Base-by-base conservation (phyloP, 1,139 yeast species). In the Meyerozyma athensensis region DNA sequence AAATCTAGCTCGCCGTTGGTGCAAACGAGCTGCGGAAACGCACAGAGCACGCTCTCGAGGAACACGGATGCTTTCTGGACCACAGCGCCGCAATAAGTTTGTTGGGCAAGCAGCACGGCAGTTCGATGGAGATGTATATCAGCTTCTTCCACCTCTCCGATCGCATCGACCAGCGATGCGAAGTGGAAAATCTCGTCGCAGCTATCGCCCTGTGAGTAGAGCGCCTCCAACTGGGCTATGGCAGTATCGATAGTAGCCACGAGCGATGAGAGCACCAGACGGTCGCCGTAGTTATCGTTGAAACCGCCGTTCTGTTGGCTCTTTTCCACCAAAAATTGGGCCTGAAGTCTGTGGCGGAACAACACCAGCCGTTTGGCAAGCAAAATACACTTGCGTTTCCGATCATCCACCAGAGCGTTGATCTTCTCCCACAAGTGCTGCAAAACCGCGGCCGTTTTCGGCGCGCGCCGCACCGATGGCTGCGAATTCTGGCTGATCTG, bases 331-430 rank as follows among this genome's bases (percentile, higher is more conserved):
- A 28, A 18, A 9, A 16, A 18, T 7, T 12, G 9, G 5, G 32
- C 32, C 20, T 28, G 32, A 16, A 28, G n/a, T 9, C 32, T 19
- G 20, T 28, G 32, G 13, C 32, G 32, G 19, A 28, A 28, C 19
- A 28, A 18, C 6, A 28, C 6, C 20, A 3, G 32, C 5, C 32
- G 20, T n/a, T 16, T 10, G 9, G 32, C 32, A 10, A 28, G 13
- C 20, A 28, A 4, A n/a, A 9, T 18, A n/a, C 32, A 28, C 21
- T 16, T 14, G 21, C 8, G 19, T 4, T 20, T 4, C 4, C 32
- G 32, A 5, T 6, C 14, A 4, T 16, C 17, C 6, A 16, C 20
- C 20, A 2, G 32, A 7, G 32, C 10, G 19, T 5, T 9, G 20
- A 16, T 4, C 9, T 14, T 4, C 6, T 2, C 3, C 32, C 18